Base-by-base conservation (phyloP, 257 asterid genomes). In the Fraxinus excelsior region DNA sequence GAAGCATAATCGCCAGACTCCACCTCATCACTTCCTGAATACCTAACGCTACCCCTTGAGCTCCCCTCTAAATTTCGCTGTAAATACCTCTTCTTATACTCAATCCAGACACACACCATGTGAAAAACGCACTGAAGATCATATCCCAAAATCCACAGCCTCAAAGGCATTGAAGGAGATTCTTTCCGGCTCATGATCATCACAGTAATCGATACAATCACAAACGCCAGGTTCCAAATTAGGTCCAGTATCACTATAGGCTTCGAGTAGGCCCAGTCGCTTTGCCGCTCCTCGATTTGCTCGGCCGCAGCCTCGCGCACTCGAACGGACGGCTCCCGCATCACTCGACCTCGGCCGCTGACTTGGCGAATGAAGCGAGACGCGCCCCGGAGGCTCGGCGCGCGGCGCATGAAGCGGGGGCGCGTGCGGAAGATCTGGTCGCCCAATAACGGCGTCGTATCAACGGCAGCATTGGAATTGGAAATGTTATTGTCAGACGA, bases 221-320 rank as follows among this genome's bases (percentile, higher is more conserved):
- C 87, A 76, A 88, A 90, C 25, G 87, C 86, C 18, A 89, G 84
- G 84, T 90, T 89, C 96, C 94, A 90, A 0, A 86, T 46, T 58
- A 90, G 80, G 87, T 90, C 96, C 38, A 90, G 67, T 1, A 86
- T 71, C 44, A 90, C 94, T 74, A 90, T 82, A 7, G 96, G 94
- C 76, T 86, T 89, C 40, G 96, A 90, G 74, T 90, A 87, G 9
- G 92, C 94, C 96, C 94, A 91, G 78, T 87, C 91, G 84, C 85
- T 83, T 62, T 87, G 92, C 38, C 89, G 84, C 18, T 87, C 92
- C 12, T 89, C 92, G 78, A 87, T 80, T 81, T 87, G 91, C 78
- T 84, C 89, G n/a, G 89, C 81, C 18, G 96, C 91, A 31, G 96
- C 83, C 74, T 89, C 92, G 1, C 92, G 90, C 69, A 89, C 89